Evolutionary conservation across 805 yeast species (phyloP), one percentile per base, ranked within the genome.

Genomic region (Candida andamanensis): DNA sequence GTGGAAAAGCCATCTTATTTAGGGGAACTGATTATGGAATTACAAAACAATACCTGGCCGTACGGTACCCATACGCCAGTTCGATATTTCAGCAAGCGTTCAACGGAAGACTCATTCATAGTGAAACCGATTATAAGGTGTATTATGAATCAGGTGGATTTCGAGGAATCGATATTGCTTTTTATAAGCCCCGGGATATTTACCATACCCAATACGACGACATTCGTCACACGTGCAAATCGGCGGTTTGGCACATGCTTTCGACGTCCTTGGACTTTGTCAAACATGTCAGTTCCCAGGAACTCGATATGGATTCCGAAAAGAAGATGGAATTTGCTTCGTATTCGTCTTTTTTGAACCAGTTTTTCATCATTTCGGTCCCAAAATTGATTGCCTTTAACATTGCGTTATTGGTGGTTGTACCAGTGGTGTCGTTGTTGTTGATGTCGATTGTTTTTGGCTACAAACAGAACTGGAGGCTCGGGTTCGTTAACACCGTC

Each of bases 131-230:
- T 52, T 89, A 81, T 55, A 73, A 76, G 40, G 76, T 85, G 3
- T 89, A 86, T 51, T 54, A 60, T 26, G 68, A 71, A 33, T 58
- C 71, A 30, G 95, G 92, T 0, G 55, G 55, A 2, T 52, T 85
- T 31, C 69, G 95, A 42, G 97, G 97, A 8, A 69, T 87, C 49
- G 97, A 89, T 56, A 74, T 89, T 45, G 95, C 96, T 1, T 89
- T 89, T 54, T 86, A 74, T 53, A 80, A 77, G 47, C 95, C 95
- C 15, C 71, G 97, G 47, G 75, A 83, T 31, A 56, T 84, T 25
- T 89, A 89, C 46, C 97, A 89, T 50, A 89, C 97, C 1, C 58
- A 63, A 11, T 66, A 75, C 28, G 97, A 89, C 54, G 73, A 74
- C 29, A 80, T 84, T 28, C 63, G 68, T 29, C 76, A 78, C 38